These are phyloP conservation scores for Benincasa hispida DNA, from an alignment of 306 rosid species.

Conservation along the genomic window DNA sequence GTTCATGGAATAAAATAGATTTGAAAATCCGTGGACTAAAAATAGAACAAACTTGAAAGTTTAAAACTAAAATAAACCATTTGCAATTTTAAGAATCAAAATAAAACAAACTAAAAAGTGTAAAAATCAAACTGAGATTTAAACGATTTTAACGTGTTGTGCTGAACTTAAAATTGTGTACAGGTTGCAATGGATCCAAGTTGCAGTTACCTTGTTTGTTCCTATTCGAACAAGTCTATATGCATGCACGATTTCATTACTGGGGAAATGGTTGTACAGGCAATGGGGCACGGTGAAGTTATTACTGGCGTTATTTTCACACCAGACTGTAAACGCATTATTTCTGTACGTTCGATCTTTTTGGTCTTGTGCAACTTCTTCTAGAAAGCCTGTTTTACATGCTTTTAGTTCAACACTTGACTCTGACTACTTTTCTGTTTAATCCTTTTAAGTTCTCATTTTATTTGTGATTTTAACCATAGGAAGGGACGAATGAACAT, in stretches of 20 bases:
- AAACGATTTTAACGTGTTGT: no score
- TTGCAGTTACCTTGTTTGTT: slow-evolving; percentile 53
- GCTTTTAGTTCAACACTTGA: neutral
- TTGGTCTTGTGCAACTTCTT: neutral
- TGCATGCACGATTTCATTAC: slow-evolving; percentile 48
- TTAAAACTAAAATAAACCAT: no score
- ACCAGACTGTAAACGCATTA: slow-evolving; percentile 66
- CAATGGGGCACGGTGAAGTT: slow-evolving; percentile 66
- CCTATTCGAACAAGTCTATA: slow-evolving; percentile 59
- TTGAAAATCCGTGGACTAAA: no score
- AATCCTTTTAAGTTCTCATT: neutral
- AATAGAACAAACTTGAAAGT: no score
- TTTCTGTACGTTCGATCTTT: slow-evolving; percentile 44
- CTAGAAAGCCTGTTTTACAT: neutral
- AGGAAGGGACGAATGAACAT: neutral
- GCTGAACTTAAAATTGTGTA: slow-evolving; percentile 6
- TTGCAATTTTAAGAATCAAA: no score
- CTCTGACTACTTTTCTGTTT: neutral
- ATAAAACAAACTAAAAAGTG: no score
- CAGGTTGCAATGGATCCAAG: slow-evolving; percentile 71
- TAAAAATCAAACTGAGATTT: no score
- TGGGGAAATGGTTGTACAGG: slow-evolving; percentile 54
- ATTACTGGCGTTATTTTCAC: slow-evolving; percentile 68
- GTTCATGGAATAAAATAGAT: no score
- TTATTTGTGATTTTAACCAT: neutral